Percentiles rank a stretch among this genome's conserved stretches.
Evolutionary conservation across 192 early-diverging fungal genomes (phyloP).

Genomic region (Rhizoclosmatium globosum): DNA sequence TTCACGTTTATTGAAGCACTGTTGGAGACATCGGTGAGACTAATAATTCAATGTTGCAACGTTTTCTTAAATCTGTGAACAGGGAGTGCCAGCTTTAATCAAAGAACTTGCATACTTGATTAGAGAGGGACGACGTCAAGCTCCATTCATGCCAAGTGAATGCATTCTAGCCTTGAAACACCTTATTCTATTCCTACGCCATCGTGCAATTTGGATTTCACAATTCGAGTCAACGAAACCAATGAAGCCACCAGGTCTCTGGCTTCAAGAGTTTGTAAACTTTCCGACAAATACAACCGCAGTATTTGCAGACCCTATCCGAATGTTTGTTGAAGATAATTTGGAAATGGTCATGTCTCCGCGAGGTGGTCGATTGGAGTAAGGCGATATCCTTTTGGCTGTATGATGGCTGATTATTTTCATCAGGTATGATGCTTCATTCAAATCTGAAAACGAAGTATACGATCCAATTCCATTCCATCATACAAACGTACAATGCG

Average conservation of each 20-base stretch:
- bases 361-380: conserved; percentile 34
- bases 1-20: conserved; percentile 39
- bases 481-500: conserved; percentile 38
- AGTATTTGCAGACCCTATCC: conserved; percentile 33
- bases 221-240: conserved; percentile 7
- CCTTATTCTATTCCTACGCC: conserved; percentile 30
- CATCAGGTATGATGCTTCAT: conserved; percentile 30
- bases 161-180: conserved; percentile 21
- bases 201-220: conserved; percentile 24
- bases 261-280: conserved; percentile 42
- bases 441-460: conserved; percentile 26
- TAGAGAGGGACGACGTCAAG: conserved; percentile 27
- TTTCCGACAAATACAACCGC: conserved; percentile 24
- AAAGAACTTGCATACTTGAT: conserved; percentile 27
- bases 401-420: not conserved
- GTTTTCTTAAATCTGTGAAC: not conserved
- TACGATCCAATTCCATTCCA: conserved; percentile 36
- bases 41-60: conserved; percentile 3
- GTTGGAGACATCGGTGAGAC: conserved; percentile 18
- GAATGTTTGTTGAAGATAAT: conserved; percentile 24
- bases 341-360: not conserved
- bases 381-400: not conserved
- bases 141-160: conserved; percentile 29
- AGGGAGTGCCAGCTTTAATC: conserved; percentile 30
- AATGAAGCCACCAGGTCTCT: conserved; percentile 33